Base-by-base conservation (phyloP, 2,329 filamentous ascomycete species). In the Metarhizium humberi region DNA sequence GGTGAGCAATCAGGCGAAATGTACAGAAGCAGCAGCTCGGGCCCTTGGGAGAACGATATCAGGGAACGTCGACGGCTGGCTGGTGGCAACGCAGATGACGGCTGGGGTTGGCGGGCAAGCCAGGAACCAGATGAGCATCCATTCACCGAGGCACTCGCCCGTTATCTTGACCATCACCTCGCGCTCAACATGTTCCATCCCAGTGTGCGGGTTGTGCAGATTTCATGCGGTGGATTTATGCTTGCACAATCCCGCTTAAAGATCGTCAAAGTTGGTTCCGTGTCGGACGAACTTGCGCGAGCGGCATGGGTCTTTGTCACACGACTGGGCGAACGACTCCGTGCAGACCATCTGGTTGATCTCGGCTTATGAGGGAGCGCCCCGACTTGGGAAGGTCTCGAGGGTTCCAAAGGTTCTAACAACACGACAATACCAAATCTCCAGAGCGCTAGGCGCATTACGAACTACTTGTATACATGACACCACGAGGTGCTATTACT, bases 151-250 rank as follows among this genome's bases (percentile, higher is more conserved):
- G 78, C 79, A 0, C 61, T 84, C 18, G 74, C 72, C 0, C 62
- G 62, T 5, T 83, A 84, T 55, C 57, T 82, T 6, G 66, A 75
- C 54, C 69, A 74, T n/a, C 79, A 83, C 57, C 69, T 82, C 5
- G 78, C 76, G 0, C 65, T 84, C 14, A 72, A 83, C 60, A 60
- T 84, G 59, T 78, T 79, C 55, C 79, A 83, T 59, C 77, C 80
- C 0, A 71, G 74, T n/a, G 79, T 82, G 3, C 68, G 73, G 2
- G 66, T 84, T 29, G 69, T 69, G 13, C 79, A 80, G 58, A 72
- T 84, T 32, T 78, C 78, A 0, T 83, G 79, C 57, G 76, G 75
- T 0, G 79, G 78, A 0, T 84, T 84, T 55, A 75, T 78, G 42
- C 66, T 83, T 11, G 76, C 77, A 0, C 79, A 81, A 57, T 75